Evolutionary conservation across 1,139 yeast genomes (phyloP).

Genomic region (Blastobotrys persicus): DNA sequence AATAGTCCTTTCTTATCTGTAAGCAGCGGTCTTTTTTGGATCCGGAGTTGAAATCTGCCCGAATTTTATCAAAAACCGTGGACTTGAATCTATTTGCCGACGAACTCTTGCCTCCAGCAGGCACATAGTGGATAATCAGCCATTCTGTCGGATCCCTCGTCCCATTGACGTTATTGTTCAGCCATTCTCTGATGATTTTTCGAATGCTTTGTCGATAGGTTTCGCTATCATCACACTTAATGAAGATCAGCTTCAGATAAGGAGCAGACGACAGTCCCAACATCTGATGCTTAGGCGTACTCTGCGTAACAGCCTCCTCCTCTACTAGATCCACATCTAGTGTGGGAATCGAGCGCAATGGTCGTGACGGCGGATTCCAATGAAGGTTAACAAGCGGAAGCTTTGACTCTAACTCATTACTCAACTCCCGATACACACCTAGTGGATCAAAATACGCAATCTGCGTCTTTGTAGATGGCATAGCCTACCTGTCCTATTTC

Average conservation of each 20-base stretch:
- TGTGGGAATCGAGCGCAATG: constrained; percentile 64
- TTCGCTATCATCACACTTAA: constrained; percentile 65
- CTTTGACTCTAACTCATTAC: constrained; percentile 49
- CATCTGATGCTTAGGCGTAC: constrained; percentile 41
- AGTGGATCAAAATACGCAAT: constrained; percentile 88
- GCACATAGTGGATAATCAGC: constrained; percentile 58
- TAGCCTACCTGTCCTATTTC: neutral
- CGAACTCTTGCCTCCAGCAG: constrained; percentile 44
- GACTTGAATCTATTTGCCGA: constrained; percentile 49
- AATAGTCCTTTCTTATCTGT: constrained; percentile 39
- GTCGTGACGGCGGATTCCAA: constrained; percentile 63
- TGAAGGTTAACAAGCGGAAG: constrained; percentile 74
- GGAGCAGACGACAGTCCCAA: constrained; percentile 48
- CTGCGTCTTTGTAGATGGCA: constrained; percentile 31
- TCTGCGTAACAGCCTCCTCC: constrained; percentile 51
- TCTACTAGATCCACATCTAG: constrained; percentile 60
- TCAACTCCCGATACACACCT: constrained; percentile 56
- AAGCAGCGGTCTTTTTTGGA: constrained; percentile 39
- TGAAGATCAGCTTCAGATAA: constrained; percentile 65
- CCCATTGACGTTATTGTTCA: constrained; percentile 46
- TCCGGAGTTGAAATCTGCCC: constrained; percentile 56
- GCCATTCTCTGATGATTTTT: constrained; percentile 82
- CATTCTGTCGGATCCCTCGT: constrained; percentile 56
- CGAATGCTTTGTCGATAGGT: constrained; percentile 75
- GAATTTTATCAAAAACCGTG: constrained; percentile 62